Base-by-base conservation (phyloP, 176 grass and related monocot genomes). In the Lolium rigidum region DNA sequence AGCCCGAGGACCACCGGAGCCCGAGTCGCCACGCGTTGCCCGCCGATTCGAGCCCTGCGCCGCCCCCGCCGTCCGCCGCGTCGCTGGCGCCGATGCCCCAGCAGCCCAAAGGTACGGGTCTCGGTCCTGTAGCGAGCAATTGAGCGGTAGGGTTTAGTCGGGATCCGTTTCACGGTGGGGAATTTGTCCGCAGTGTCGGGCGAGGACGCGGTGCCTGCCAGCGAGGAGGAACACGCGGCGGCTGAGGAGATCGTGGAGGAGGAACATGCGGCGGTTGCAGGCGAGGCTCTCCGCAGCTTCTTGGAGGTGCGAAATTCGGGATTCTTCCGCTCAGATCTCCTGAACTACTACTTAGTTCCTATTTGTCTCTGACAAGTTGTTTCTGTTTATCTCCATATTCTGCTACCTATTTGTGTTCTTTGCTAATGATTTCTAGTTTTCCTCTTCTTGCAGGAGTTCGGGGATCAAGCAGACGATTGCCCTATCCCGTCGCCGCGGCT, bases 401-500 rank as follows among this genome's bases (percentile, higher is more conserved):
- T 38, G 57, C 38, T 25, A 28, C 26, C 26, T 28, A 2, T 66
- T 17, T 6, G 10, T 22, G 41, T 43, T 43, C 41, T 43, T 43
- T 43, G 41, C 41, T 84, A 70, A 67, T 70, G 15, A 56, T 81
- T 24, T 54, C 14, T 44, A 7, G 5, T 10, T 37, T 49, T 68
- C 26, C 91, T 80, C 6, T 82, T 91, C 46, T 74, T 88, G 5
- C 74, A 95, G 93, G 81, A 76, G 16, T 80, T 90, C 11, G 68
- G 86, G 55, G 65, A 63, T 18, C 86, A 92, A 24, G 85, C 76
- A 47, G 78, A 86, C 70, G 76, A 87, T 38, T 37, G 50, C n/a
- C 9, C 72, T 64, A 58, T 95, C 49, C 82, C 78, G 20, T 94
- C 93, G 37, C 90, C 91, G 1, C 48, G 56, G 43, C 56, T 98